Evolutionary conservation across 1,284 basidiomycete species (phyloP).

Genomic region (Volvariella volvacea): DNA sequence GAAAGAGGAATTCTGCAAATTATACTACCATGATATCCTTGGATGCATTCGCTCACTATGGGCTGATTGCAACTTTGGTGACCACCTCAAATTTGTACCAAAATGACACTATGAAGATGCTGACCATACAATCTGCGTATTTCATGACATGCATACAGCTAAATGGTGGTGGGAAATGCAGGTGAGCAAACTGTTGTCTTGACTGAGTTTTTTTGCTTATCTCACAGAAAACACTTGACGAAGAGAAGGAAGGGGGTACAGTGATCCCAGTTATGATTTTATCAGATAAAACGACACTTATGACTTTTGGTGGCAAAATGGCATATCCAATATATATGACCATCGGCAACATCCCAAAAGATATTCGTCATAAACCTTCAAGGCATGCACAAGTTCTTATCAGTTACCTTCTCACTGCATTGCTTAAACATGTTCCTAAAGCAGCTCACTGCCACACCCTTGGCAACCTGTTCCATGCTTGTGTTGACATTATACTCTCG

Average conservation of each 20-base stretch:
- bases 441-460: slow-evolving; percentile 14
- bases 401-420: slow-evolving; percentile 28
- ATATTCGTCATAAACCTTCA: slow-evolving; percentile 19
- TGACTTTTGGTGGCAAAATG: neutral
- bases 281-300: slow-evolving; percentile 5
- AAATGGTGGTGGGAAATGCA: slow-evolving; percentile 21
- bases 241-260: neutral
- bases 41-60: slow-evolving; percentile 14
- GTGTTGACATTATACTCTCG: slow-evolving; percentile 19
- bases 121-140: slow-evolving; percentile 8
- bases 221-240: neutral
- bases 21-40: slow-evolving; percentile 15
- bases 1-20: slow-evolving; percentile 13
- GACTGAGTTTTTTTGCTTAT: slow-evolving; percentile 6
- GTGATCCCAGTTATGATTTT: slow-evolving; percentile 9
- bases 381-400: slow-evolving; percentile 27
- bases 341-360: slow-evolving; percentile 5
- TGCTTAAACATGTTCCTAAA: slow-evolving; percentile 21
- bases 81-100: slow-evolving; percentile 10
- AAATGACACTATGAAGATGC: slow-evolving; percentile 13
- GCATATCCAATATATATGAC: slow-evolving; percentile 4
- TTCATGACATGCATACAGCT: slow-evolving; percentile 19
- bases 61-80: slow-evolving; percentile 11
- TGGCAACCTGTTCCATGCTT: slow-evolving; percentile 25
- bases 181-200: slow-evolving; percentile 9